Evolutionary conservation across 225 moss, liverwort and hornwort species (phyloP).

Genomic region (Physcomitrellopsis africana): DNA sequence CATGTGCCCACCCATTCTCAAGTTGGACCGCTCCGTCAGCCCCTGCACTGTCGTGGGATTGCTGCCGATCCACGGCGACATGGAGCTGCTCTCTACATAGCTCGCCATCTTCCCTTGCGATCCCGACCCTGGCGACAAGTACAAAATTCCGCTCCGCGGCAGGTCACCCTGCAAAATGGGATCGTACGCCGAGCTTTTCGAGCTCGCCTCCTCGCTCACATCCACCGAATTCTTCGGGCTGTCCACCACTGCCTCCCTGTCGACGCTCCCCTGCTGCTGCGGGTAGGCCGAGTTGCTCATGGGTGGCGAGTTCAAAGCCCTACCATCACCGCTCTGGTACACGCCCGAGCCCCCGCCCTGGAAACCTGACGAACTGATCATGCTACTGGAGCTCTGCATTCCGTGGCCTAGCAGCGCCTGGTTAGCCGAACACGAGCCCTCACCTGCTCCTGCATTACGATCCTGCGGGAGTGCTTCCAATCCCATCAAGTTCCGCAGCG

Average conservation of each 20-base stretch:
- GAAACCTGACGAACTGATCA: slow-evolving; percentile 55
- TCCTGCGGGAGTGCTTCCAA: slow-evolving; percentile 58
- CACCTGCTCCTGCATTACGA: slow-evolving; percentile 43
- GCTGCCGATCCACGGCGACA: slow-evolving; percentile 74
- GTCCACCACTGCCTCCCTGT: slow-evolving; percentile 56
- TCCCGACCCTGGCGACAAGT: slow-evolving; percentile 55
- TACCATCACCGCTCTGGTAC: too few species aligned
- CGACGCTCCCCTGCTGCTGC: slow-evolving; percentile 48
- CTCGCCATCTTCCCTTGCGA: slow-evolving; percentile 45
- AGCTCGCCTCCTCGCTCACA: slow-evolving; percentile 84
- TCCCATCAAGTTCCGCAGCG: slow-evolving; percentile 91
- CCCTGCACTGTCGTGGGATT: slow-evolving; percentile 60
- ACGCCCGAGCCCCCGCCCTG: slow-evolving; percentile 23
- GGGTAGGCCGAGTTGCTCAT: slow-evolving; percentile 26
- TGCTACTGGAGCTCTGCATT: slow-evolving; percentile 66
- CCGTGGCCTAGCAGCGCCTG: slow-evolving; percentile 64
- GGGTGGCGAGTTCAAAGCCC: background rate
- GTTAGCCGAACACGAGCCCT: slow-evolving; percentile 62
- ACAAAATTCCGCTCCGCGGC: slow-evolving; percentile 63
- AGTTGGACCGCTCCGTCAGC: slow-evolving; percentile 59
- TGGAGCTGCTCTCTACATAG: slow-evolving; percentile 60
- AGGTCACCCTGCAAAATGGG: slow-evolving; percentile 71
- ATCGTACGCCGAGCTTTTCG: slow-evolving; percentile 84
- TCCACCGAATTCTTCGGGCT: slow-evolving; percentile 55
- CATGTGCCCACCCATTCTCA: slow-evolving; percentile 79